Conservation (phyloP, 495 filamentous ascomycete species). For the Thermothielavioides terrestris region DNA sequence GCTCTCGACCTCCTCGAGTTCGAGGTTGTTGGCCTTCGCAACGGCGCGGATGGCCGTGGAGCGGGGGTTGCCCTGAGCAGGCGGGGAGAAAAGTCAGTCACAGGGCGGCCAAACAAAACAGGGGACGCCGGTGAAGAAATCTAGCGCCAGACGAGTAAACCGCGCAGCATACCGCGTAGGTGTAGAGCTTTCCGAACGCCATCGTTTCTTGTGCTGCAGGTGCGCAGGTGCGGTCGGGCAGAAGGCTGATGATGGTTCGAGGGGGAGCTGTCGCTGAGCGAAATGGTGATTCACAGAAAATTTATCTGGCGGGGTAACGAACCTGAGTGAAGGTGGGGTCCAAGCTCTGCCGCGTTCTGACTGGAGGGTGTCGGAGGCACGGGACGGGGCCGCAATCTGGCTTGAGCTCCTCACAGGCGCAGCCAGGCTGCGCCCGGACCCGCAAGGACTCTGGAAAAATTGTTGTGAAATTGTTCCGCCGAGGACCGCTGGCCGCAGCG, state of each 20-base stretch:
- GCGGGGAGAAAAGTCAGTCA: constrained; percentile 23
- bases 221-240: neutral
- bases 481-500: neutral
- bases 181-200: constrained; percentile 96
- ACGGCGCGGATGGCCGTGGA: constrained; percentile 80
- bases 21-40: constrained; percentile 90
- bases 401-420: constrained; percentile 13
- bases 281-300: constrained; percentile 21
- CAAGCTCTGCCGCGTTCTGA: neutral
- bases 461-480: constrained; percentile 21
- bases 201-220: constrained; percentile 47
- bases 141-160: neutral
- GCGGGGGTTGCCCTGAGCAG: constrained; percentile 79
- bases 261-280: constrained; percentile 12
- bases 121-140: neutral
- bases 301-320: constrained; percentile 29
- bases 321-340: constrained; percentile 8
- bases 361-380: neutral
- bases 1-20: constrained; percentile 72
- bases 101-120: constrained; percentile 7
- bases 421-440: too few species aligned
- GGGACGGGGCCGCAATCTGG: constrained; percentile 2
- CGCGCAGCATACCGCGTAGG: constrained; percentile 57
- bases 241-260: constrained; percentile 8
- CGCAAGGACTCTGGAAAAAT: constrained; percentile 21